Percentiles rank a stretch among this genome's conserved stretches.
Evolutionary conservation across 2,329 filamentous ascomycete species (phyloP).

Genomic region (Colletotrichum lentis): DNA sequence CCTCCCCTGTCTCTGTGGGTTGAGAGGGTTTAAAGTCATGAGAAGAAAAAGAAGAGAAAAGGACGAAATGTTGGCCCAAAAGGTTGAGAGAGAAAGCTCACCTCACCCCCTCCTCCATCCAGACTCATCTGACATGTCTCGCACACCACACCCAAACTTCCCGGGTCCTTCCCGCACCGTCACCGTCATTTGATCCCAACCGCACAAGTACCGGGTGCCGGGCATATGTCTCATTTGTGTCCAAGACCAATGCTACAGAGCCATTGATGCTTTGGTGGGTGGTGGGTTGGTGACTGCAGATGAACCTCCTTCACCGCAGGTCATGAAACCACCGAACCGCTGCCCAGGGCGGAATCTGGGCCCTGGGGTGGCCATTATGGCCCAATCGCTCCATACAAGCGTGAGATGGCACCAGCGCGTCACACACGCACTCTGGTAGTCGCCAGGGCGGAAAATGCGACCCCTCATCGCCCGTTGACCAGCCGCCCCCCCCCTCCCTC

Average conservation of each 20-base stretch:
- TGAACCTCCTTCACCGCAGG: conserved; percentile 35
- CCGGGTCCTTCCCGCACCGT: conserved; percentile 30
- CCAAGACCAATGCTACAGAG: conserved; percentile 7
- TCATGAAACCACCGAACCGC: conserved; percentile 14
- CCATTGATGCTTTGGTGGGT: neutral
- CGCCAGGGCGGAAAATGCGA: conserved; percentile 5
- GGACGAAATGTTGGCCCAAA: neutral
- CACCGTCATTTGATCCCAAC: conserved; percentile 36
- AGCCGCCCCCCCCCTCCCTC: no score
- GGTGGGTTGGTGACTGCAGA: neutral
- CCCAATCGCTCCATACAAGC: conserved; percentile 12
- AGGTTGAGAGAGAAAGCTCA: neutral
- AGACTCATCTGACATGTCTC: conserved; percentile 29
- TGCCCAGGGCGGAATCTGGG: conserved; percentile 1
- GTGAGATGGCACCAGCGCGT: conserved; percentile 4
- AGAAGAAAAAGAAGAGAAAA: no score
- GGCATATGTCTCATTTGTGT: conserved; percentile 35
- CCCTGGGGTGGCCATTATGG: neutral
- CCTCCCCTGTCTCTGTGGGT: neutral
- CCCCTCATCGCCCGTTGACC: conserved; percentile 8
- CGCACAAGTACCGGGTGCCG: conserved; percentile 20
- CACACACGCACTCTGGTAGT: neutral
- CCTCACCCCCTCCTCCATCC: neutral
- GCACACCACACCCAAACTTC: conserved; percentile 29
- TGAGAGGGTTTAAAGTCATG: neutral